Conservation (phyloP, 1,139 yeast species). For the Pichia sp. region DNA sequence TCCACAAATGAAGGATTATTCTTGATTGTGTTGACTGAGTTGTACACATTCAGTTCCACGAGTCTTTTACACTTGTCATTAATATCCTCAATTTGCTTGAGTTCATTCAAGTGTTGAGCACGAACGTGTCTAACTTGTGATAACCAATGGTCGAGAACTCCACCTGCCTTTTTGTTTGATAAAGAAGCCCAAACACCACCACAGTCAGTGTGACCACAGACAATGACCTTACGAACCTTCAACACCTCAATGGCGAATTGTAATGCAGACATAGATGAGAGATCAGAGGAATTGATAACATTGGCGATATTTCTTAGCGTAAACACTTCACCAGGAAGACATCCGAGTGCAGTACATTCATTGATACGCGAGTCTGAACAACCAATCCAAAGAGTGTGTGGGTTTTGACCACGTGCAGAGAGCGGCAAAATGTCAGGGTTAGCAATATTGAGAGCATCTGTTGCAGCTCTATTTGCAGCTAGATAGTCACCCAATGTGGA, state of each 20-base stretch:
- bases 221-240: slow-evolving; percentile 74
- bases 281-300: slow-evolving; percentile 63
- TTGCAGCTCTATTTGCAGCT: slow-evolving; percentile 61
- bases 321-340: slow-evolving; percentile 88
- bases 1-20: slow-evolving; percentile 70
- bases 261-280: slow-evolving; percentile 72
- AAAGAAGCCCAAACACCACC: slow-evolving; percentile 93
- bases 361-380: slow-evolving; percentile 79
- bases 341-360: slow-evolving; percentile 63
- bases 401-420: slow-evolving; percentile 81
- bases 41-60: slow-evolving; percentile 72
- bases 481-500: slow-evolving; percentile 60
- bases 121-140: slow-evolving; percentile 66
- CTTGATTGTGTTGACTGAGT: slow-evolving; percentile 49
- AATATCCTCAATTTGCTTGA: slow-evolving; percentile 46
- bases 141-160: slow-evolving; percentile 73
- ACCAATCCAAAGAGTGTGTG: slow-evolving; percentile 94
- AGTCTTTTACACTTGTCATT: slow-evolving; percentile 54
- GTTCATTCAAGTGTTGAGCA: slow-evolving; percentile 24
- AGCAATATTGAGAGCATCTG: slow-evolving; percentile 48
- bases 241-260: slow-evolving; percentile 89
- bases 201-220: slow-evolving; percentile 98
- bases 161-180: slow-evolving; percentile 54
- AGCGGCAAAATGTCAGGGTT: slow-evolving; percentile 62
- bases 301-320: slow-evolving; percentile 94